Percentiles rank a stretch among this genome's conserved stretches.
Conservation (phyloP, 1,139 yeast genomes). For the Sugiyamaella neomexicana region DNA sequence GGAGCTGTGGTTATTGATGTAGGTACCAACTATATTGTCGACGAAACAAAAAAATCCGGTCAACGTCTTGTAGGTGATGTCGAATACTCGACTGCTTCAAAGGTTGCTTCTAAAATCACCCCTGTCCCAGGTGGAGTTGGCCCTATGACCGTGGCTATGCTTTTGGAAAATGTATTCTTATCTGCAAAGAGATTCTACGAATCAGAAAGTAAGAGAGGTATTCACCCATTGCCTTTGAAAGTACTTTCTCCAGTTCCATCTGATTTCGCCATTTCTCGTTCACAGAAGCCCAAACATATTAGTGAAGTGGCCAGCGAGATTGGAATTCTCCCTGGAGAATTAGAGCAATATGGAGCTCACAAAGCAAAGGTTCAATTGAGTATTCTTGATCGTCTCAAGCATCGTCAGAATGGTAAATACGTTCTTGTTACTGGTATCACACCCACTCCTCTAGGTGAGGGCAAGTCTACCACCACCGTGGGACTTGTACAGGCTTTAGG, state of each 20-base stretch:
- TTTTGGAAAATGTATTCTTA: conserved; percentile 77
- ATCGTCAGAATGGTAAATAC: conserved; percentile 79
- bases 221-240: conserved; percentile 63
- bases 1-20: conserved; percentile 92
- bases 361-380: conserved; percentile 87
- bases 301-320: conserved; percentile 77
- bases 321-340: conserved; percentile 76
- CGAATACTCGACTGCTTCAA: conserved; percentile 66
- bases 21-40: conserved; percentile 88
- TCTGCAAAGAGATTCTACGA: conserved; percentile 61
- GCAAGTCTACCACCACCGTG: conserved; percentile 94
- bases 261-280: conserved; percentile 87
- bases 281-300: conserved; percentile 84
- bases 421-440: conserved; percentile 95
- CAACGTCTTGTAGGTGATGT: conserved; percentile 92
- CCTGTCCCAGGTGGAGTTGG: conserved; percentile 99
- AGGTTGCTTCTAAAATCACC: conserved; percentile 73
- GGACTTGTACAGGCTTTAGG: conserved; percentile 99
- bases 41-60: conserved; percentile 75
- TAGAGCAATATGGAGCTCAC: conserved; percentile 86
- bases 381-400: conserved; percentile 65
- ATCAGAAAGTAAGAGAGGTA: conserved; percentile 33
- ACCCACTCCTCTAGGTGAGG: conserved; percentile 98
- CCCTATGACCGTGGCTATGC: conserved; percentile 98
- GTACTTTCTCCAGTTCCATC: conserved; percentile 87